Conservation (phyloP, 768 basidiomycete species). For the Rubroboletus satanas region DNA sequence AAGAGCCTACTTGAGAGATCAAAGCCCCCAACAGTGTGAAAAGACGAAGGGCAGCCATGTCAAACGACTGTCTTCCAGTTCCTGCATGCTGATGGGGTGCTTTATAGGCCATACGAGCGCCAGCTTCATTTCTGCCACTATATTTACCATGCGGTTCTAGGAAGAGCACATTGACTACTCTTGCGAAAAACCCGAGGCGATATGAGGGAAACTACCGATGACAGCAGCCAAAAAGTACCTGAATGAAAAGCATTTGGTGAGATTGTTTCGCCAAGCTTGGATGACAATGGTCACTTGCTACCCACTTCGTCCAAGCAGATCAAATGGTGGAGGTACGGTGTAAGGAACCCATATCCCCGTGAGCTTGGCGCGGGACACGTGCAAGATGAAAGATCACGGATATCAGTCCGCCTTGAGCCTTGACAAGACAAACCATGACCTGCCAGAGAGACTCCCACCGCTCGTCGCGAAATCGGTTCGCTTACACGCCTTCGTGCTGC, state of each 20-base stretch:
- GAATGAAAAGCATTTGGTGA: background rate
- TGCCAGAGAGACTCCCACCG: background rate
- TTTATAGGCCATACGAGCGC: conserved; percentile 17
- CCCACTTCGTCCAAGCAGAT: background rate
- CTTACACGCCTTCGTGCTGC: background rate
- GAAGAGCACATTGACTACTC: background rate
- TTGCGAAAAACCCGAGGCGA: background rate
- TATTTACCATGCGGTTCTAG: background rate
- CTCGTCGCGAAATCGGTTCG: background rate
- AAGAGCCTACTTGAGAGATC: conserved; percentile 7
- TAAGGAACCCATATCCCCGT: background rate
- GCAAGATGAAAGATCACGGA: background rate
- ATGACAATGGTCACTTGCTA: background rate
- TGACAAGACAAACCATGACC: background rate
- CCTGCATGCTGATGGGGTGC: background rate
- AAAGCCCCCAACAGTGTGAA: background rate
- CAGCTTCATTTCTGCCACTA: background rate
- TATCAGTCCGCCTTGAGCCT: background rate
- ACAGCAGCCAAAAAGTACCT: background rate
- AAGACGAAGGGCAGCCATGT: conserved; percentile 10
- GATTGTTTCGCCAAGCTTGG: background rate
- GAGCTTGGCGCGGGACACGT: background rate
- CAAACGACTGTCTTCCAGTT: background rate
- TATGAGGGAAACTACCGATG: background rate
- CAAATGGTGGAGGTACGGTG: background rate